Base-by-base conservation (phyloP, 2,329 filamentous ascomycete species). In the Trichoderma sp. region DNA sequence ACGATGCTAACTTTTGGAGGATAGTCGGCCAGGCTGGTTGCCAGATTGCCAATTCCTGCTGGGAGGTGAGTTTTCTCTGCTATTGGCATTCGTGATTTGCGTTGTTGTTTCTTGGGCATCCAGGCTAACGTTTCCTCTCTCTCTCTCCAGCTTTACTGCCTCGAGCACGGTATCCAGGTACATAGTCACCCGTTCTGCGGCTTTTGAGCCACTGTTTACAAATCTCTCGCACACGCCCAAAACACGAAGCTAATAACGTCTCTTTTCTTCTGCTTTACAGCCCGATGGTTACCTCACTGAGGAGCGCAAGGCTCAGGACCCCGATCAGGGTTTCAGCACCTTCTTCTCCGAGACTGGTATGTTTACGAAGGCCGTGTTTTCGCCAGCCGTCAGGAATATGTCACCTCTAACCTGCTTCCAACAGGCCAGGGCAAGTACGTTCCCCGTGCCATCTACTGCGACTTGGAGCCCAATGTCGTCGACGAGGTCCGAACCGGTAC, bases 331-430 rank as follows among this genome's bases (percentile, higher is more conserved):
- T 75, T 99, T 99, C 90, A 97, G 94, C 88, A 99, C 96, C 79
- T 99, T 99, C 89, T 99, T 99, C 89, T 97, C 95, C 76, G 96
- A 99, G 89, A 98, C 96, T 79, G 95, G 96, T 98, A 92, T 71
- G 77, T 43, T 64, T 13, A 49, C 47, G 47, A 49, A 11, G 24
- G 13, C 47, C 47, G 21, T 49, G n/a, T 49, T 24, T 49, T 49
- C 47, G 21, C 21, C n/a, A 10, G 35, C 31, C 14, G 10, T 29
- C 14, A 24, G 27, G 40, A 66, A 58, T 19, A 49, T 47, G 40
- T 67, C 52, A 35, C 64, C 55, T 58, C 55, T 59, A 37, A 67
- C 53, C 29, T 11, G n/a, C 43, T 59, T 21, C 31, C 64, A 60
- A 63, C 72, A 98, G 95, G 95, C 80, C 91, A 97, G 86, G 96